Evolutionary conservation across 345 rosid genomes (phyloP).

Genomic region (Rhizophora apiculata): DNA sequence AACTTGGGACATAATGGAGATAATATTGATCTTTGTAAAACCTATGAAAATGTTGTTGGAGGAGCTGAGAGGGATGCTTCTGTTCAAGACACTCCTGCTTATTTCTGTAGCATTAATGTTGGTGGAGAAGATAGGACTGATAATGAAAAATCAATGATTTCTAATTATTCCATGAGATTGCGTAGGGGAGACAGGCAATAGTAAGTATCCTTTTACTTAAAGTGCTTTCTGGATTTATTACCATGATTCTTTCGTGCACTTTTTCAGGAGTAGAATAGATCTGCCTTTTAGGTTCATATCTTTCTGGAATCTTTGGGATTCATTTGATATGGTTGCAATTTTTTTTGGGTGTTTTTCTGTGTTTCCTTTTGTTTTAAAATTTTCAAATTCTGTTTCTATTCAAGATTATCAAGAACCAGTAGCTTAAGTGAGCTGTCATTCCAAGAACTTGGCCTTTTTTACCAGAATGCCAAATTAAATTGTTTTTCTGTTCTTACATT

Average conservation of each 20-base stretch:
- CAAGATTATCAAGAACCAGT: not conserved
- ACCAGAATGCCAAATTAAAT: not conserved
- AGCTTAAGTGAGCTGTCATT: not conserved
- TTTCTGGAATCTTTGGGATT: not conserved
- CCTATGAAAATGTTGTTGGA: conserved; percentile 14
- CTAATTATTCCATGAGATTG: conserved; percentile 10
- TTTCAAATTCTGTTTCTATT: not conserved
- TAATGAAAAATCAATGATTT: conserved; percentile 18
- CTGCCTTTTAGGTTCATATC: not conserved
- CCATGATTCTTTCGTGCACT: not conserved
- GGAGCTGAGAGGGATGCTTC: conserved; percentile 24
- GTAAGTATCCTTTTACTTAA: conserved; percentile 18
- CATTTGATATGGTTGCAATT: not conserved
- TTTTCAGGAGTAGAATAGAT: conserved; percentile 1
- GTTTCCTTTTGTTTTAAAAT: not conserved
- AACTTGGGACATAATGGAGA: too few species aligned
- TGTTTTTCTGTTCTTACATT: too few species aligned
- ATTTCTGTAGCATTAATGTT: conserved; percentile 16
- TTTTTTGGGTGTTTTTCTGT: not conserved
- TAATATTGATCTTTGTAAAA: not conserved
- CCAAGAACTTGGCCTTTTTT: not conserved
- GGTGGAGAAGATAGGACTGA: conserved; percentile 3
- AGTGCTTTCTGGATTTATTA: not conserved
- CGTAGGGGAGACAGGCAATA: conserved; percentile 14
- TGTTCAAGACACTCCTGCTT: conserved; percentile 10